A percentile compares a stretch with the other conserved stretches of the same genome.
phyloP scores from a whole-genome alignment of 164 flowering plant species.

The Chimonanthus praecox region DNA sequence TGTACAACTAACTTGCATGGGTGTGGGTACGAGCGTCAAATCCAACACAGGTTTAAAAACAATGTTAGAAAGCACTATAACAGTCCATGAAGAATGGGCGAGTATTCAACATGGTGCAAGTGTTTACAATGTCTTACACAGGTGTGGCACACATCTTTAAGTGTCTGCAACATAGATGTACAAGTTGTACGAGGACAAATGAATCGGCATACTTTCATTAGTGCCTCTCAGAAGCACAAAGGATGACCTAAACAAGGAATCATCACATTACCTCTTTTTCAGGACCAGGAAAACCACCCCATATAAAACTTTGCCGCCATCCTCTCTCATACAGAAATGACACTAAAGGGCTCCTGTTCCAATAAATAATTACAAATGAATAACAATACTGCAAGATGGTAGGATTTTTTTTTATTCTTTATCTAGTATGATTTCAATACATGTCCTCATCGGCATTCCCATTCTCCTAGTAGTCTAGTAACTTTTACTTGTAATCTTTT shows the following conservation, averaged over 20 bases:
- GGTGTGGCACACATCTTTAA: no score
- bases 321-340: conserved; percentile 92
- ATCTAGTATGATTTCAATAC: no score
- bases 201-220: background rate
- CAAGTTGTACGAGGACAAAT: no score
- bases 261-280: conserved; percentile 63
- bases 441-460: background rate
- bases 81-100: no score
- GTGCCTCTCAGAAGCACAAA: background rate
- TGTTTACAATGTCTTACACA: no score
- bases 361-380: conserved; percentile 5
- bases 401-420: background rate
- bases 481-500: background rate
- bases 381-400: background rate
- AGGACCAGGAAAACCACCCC: conserved; percentile 86
- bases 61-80: no score
- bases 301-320: conserved; percentile 75
- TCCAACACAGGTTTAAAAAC: no score
- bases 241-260: background rate
- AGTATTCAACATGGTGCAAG: no score
- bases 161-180: background rate
- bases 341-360: conserved; percentile 54
- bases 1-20: no score
- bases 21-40: no score
- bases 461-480: background rate